phyloP scores from a whole-genome alignment of 2,329 filamentous ascomycete genomes.

The Talaromyces sp. region DNA sequence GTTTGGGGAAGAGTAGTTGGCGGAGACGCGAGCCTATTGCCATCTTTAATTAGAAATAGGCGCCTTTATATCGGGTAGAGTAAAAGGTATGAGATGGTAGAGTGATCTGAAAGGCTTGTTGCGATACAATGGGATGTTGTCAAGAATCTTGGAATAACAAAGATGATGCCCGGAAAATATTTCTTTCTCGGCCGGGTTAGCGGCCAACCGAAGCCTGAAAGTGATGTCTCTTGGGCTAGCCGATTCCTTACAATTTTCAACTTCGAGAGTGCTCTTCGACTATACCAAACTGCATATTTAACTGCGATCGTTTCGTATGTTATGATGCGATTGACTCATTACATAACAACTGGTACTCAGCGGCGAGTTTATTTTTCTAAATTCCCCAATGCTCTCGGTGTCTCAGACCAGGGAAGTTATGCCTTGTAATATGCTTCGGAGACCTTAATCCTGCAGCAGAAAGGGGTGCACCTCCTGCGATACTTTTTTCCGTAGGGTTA shows the following conservation, averaged over 20 bases:
- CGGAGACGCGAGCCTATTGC: conserved; percentile 12
- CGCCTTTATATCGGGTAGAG: background rate
- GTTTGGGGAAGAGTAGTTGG: conserved; percentile 22
- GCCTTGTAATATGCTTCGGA: no score
- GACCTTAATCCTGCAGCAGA: no score
- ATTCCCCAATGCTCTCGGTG: no score
- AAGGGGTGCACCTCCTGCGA: no score
- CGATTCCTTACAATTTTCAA: no score
- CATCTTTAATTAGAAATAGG: background rate
- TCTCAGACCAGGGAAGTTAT: no score
- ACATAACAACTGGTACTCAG: background rate
- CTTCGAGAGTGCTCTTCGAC: background rate
- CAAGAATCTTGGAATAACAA: background rate
- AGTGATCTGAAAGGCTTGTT: background rate
- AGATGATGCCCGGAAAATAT: background rate
- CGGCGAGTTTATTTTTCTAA: background rate
- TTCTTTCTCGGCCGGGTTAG: background rate
- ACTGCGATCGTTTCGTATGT: background rate
- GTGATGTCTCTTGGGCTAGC: background rate
- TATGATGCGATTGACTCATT: background rate
- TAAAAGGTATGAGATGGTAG: background rate
- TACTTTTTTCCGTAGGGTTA: no score
- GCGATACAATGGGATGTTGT: background rate
- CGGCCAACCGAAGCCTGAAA: background rate
- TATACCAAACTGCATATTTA: background rate